phyloP scores from a whole-genome alignment of 2,329 filamentous ascomycete species.

The Colletotrichum graminicola region DNA sequence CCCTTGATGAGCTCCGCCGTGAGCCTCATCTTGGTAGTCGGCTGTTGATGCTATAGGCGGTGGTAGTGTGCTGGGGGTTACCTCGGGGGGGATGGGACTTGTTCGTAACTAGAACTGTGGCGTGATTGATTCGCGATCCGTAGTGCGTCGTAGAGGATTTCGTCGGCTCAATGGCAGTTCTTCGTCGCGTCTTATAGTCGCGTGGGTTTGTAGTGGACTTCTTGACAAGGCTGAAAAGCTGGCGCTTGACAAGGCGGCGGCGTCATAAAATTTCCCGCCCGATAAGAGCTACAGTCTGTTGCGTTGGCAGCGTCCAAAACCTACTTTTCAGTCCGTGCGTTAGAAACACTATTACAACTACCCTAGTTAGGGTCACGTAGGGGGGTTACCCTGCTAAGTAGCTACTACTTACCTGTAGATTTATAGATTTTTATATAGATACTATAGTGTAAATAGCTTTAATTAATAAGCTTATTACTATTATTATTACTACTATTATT shows the following conservation, averaged over 20 bases:
- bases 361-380: no score
- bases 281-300: constrained; percentile 29
- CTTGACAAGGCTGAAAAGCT: constrained; percentile 41
- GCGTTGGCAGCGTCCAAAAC: no score
- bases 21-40: constrained; percentile 80
- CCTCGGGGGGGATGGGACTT: constrained; percentile 7
- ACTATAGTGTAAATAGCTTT: no score
- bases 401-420: no score
- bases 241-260: constrained; percentile 35
- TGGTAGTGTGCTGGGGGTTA: constrained; percentile 35
- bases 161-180: constrained; percentile 8
- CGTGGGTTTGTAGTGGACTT: constrained; percentile 21
- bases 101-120: background rate
- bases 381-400: no score
- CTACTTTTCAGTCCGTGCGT: no score
- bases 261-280: constrained; percentile 37
- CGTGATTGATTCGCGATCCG: background rate
- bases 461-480: no score
- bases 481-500: no score
- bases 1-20: constrained; percentile 93
- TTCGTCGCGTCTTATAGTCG: constrained; percentile 17
- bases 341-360: no score
- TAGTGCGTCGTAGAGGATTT: background rate
- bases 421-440: no score
- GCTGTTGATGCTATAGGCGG: constrained; percentile 39